Conservation (phyloP, 495 filamentous ascomycete species). For the Beverwykella pulmonaria region DNA sequence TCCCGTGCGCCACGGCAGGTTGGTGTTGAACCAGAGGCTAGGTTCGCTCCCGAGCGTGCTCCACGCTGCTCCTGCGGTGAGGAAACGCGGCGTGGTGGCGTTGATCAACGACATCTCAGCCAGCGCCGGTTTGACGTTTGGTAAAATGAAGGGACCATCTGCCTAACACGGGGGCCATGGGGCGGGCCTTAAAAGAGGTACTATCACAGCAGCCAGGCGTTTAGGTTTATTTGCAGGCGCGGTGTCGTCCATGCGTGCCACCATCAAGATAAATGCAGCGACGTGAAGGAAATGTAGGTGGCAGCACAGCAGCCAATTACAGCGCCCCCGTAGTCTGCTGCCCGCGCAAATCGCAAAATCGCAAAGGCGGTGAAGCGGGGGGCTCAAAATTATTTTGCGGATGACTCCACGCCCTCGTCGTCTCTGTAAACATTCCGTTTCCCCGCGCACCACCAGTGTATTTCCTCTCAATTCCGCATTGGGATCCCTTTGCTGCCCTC, state of each 20-base stretch:
- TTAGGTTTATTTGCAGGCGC: background rate
- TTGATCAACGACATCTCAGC: background rate
- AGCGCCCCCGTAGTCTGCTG: background rate
- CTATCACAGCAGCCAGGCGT: background rate
- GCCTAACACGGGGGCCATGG: background rate
- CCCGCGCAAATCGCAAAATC: background rate
- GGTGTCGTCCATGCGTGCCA: background rate
- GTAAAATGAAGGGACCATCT: background rate
- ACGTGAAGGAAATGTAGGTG: background rate
- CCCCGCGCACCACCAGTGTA: background rate
- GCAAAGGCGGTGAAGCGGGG: background rate
- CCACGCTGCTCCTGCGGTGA: background rate
- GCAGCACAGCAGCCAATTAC: background rate
- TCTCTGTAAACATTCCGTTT: background rate
- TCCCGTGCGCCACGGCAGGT: conserved; percentile 2
- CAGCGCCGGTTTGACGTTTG: conserved; percentile 5
- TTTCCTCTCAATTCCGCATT: background rate
- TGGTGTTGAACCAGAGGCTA: background rate
- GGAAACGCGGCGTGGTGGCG: background rate
- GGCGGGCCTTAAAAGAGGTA: background rate
- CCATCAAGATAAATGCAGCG: background rate
- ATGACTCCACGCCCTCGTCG: background rate
- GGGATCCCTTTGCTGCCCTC: too few species aligned
- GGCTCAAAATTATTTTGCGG: background rate
- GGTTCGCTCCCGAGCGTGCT: background rate